Conservation (phyloP, 2,329 filamentous ascomycete species). For the Emydomyces testavorans region DNA sequence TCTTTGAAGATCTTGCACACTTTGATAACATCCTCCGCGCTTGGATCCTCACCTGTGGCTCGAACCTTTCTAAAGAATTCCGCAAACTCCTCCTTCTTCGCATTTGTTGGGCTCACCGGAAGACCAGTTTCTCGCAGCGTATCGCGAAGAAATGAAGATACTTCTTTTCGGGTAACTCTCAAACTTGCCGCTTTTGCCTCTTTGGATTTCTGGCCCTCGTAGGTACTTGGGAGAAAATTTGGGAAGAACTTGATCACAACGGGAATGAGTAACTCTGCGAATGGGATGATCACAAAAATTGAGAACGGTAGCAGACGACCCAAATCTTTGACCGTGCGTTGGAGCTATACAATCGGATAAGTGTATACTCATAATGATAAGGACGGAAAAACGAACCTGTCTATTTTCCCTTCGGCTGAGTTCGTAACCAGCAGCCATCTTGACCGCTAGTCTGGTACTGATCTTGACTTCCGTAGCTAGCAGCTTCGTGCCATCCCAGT, state of each 20-base stretch:
- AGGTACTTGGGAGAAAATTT: conserved; percentile 93
- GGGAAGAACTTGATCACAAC: conserved; percentile 90
- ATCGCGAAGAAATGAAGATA: conserved; percentile 76
- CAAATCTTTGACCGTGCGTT: conserved; percentile 86
- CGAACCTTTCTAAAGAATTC: conserved; percentile 96
- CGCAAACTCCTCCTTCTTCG: conserved; percentile 85
- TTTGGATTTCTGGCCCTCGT: conserved; percentile 81
- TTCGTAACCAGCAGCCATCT: conserved; percentile 97
- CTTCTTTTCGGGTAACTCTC: conserved; percentile 79
- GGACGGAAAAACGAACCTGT: conserved; percentile 43
- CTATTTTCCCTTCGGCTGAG: conserved; percentile 85
- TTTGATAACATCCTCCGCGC: conserved; percentile 84
- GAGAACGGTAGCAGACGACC: conserved; percentile 89
- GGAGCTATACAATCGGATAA: conserved; percentile 42
- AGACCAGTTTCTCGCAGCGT: conserved; percentile 90
- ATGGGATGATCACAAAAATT: conserved; percentile 91
- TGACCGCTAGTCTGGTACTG: conserved; percentile 77
- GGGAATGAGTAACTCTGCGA: conserved; percentile 84
- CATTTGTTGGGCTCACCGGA: conserved; percentile 69
- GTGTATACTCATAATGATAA: background rate
- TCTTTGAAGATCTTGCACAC: conserved; percentile 99
- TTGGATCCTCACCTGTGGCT: conserved; percentile 80
- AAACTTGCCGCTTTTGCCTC: conserved; percentile 76
- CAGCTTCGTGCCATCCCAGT: conserved; percentile 97
- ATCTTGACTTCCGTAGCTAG: conserved; percentile 86